Evolutionary conservation across 1,139 yeast species (phyloP), one percentile per base, ranked within the genome.

Genomic region (Sugiyamaella pinicola): DNA sequence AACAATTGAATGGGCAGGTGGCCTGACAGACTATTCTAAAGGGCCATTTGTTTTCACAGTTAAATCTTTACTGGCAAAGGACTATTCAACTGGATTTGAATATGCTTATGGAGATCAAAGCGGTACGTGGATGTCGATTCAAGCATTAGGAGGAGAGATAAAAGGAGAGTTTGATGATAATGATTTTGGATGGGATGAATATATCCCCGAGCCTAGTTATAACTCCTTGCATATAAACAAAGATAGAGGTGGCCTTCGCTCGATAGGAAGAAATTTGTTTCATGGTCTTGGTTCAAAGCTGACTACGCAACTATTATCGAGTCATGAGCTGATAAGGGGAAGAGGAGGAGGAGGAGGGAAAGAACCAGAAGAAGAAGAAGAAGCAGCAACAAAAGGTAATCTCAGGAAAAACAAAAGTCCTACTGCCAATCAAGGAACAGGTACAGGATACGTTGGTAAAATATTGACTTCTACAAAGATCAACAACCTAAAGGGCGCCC

Each of bases 1-100:
- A 34, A 86, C 95, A 7, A 83, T 87, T 55, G 81, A 81, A 62
- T 87, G 95, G 95, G 93, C 95, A 12, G 95, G 95, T 50, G 95
- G 95, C 49, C 59, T 61, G n/a, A 82, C 89, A 12, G 84, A 86
- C 67, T 85, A 80, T 65, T 60, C 78, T 12, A 63, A 77, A 43
- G 89, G 82, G 35, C 93, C 95, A 45, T 87, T 82, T 67, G 68
- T 82, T 35, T 87, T 87, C 87, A 66, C 77, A 59, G 78, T 90
- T 58, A 76, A 84, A 63, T 74, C 78, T 4, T 64, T 89, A 40
- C 69, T 77, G 40, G 87, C 87, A 15, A 74, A 82, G 33, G 96
- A 90, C 69, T 90, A 89, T 69, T 88, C 96, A 2, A 77, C 88
- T 15, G 96, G 97, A 41, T 64, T 77, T 1, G 77, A 78, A 57